Evolutionary conservation across 768 basidiomycete species (phyloP).

Genomic region (Suillus americanus): DNA sequence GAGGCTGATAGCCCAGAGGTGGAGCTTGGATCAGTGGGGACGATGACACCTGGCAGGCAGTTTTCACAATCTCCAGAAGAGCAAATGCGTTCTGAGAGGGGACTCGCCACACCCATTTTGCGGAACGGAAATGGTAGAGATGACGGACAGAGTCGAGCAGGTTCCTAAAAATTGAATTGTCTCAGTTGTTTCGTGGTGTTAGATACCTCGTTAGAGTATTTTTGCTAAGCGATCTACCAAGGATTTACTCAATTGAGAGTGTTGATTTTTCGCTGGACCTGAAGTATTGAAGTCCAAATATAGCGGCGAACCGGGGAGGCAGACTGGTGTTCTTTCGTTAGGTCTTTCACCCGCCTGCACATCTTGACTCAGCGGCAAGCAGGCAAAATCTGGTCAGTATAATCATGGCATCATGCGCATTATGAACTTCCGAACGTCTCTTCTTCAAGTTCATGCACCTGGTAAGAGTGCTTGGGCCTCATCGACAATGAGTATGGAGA

Average conservation of each 20-base stretch:
- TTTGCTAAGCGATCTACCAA: background rate
- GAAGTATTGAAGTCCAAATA: background rate
- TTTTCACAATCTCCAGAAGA: slow-evolving; percentile 34
- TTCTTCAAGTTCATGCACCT: background rate
- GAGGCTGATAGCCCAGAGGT: slow-evolving; percentile 44
- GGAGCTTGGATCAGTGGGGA: slow-evolving; percentile 37
- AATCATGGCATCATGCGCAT: background rate
- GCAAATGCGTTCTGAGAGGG: slow-evolving; percentile 60
- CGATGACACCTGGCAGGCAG: slow-evolving; percentile 13
- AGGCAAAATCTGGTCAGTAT: background rate
- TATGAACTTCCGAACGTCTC: background rate
- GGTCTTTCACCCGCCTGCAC: background rate
- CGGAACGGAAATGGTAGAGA: slow-evolving; percentile 43
- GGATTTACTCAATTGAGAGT: background rate
- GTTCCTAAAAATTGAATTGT: slow-evolving; percentile 1
- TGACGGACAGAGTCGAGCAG: slow-evolving; percentile 13
- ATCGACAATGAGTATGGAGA: background rate
- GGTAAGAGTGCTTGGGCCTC: background rate
- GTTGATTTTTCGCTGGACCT: background rate
- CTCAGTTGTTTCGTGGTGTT: background rate
- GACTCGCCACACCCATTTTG: slow-evolving; percentile 62
- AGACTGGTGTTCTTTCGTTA: background rate
- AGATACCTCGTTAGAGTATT: background rate
- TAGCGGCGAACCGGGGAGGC: background rate
- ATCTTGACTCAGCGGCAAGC: no score